Evolutionary conservation across 306 rosid species (phyloP), one percentile per base, ranked within the genome.

Genomic region (Gastrolobium villosum): DNA sequence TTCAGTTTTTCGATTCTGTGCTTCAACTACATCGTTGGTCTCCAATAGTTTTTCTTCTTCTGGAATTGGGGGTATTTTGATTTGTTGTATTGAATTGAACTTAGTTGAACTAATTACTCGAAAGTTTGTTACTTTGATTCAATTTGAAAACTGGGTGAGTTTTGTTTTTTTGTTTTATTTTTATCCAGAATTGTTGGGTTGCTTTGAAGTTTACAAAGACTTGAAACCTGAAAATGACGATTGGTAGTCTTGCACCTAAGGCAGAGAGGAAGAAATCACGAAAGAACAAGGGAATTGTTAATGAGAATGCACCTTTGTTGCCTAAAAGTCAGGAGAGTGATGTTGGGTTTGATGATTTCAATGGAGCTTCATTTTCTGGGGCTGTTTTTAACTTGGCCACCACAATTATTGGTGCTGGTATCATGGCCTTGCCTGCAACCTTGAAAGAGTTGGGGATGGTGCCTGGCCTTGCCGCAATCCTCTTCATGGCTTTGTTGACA

Each of bases 381-480:
- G 98, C 91, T 28, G 98, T 93, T 59, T 93, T 93, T 62, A 93
- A 93, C 85, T 88, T 93, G 41, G 87, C 98, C 14, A 93, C 98
- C 82, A 93, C 98, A 32, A 88, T 93, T 62, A 87, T 93, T 56
- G 98, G 98, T 72, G 98, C 98, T 26, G 98, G 98, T 57, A 93
- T 93, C 77, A 93, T 93, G 98, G 91, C 98, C 78, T 86, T 93
- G 88, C 98, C 98, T 30, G 98, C 98, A 39, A 93, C 98, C 62
- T 78, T 93, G 85, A 91, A 85, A 81, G 89, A 85, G 73, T 37
- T 93, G 81, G 98, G 98, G 70, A 87, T 93, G 87, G 49, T 81
- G 46, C 88, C 91, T 73, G 98, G 98, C 65, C 84, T 93, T 75
- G 62, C 30, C 73, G 84, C 81, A 53, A 89, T 93, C 45, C 66